phyloP scores from a whole-genome alignment of 1,284 basidiomycete species.

The Fomitopsis betulina region DNA sequence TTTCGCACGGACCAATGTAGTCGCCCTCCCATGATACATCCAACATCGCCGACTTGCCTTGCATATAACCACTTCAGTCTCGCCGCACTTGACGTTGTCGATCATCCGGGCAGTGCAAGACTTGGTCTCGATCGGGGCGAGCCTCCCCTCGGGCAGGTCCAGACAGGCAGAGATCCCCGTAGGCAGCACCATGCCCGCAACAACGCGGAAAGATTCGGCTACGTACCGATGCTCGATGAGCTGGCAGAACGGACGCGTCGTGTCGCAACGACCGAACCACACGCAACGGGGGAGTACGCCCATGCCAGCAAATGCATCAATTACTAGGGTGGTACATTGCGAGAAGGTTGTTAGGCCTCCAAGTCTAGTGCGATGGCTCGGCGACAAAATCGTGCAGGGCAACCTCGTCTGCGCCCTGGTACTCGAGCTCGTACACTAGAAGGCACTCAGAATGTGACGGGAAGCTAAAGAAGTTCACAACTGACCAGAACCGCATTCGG shows the following conservation, averaged over 20 bases:
- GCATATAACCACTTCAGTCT: neutral
- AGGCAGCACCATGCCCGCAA: neutral
- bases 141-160: neutral
- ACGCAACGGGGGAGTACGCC: neutral
- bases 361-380: neutral
- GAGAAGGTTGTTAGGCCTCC: neutral
- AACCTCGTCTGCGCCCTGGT: constrained; percentile 45
- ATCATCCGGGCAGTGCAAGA: neutral
- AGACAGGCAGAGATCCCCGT: neutral
- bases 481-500: constrained; percentile 87
- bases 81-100: neutral
- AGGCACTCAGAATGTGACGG: constrained; percentile 5
- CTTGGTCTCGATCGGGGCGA: neutral
- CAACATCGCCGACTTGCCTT: neutral
- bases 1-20: too few species aligned
- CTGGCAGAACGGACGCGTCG: neutral
- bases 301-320: neutral
- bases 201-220: neutral
- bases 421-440: constrained; percentile 57
- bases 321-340: neutral
- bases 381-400: constrained; percentile 24
- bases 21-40: too few species aligned
- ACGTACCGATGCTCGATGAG: neutral
- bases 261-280: too few species aligned
- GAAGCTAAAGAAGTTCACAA: constrained; percentile 8